Base-by-base conservation (phyloP, 352 stramenopile species). In the Blastocystis sp. region DNA sequence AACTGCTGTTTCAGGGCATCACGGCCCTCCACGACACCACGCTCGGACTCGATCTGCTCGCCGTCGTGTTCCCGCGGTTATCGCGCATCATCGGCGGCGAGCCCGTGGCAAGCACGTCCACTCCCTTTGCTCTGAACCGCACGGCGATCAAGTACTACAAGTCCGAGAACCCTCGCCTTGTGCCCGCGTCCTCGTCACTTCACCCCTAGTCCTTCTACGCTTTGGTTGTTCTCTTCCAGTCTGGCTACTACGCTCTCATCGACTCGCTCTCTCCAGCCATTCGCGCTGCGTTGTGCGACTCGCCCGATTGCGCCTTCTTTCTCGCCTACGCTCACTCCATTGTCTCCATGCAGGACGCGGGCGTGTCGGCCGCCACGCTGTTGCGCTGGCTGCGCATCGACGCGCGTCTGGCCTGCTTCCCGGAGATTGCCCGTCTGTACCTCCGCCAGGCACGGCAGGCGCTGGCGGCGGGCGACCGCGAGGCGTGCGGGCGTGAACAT, bases 131-230 rank as follows among this genome's bases (percentile, higher is more conserved):
- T 17, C 40, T 84, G 74, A 84, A 84, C 48, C 74, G 59, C 3
- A 34, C 34, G 34, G 45, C 71, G n/a, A 45, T 84, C 9, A 84
- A 84, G 34, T 84, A 84, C 48, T 84, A 84, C 38, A 84, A 84
- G 34, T 19, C 19, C 10, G 52, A 38, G 45, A 66, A 70, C 48
- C 52, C 17, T 34, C 48, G n/a, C 4, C 38, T 84, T 24, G 74
- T 84, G 66, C 34, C 14, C 40, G 34, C 52, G 17, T 14, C 10
- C 7, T 69, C 1, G 17, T 48, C 14, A n/a, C 19, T 52, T 48
- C 0, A 84, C 14, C 48, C 45, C 17, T 69, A 84, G 74, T 28
- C 28, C 9, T 21, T 69, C 7, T 45, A 68, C 34, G 38, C 74
- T 4, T 14, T 70, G 9, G 34, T 45, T 10, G 52, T 84, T 7